Conservation (phyloP, 495 filamentous ascomycete species). For the Penicillium cataractarum region DNA sequence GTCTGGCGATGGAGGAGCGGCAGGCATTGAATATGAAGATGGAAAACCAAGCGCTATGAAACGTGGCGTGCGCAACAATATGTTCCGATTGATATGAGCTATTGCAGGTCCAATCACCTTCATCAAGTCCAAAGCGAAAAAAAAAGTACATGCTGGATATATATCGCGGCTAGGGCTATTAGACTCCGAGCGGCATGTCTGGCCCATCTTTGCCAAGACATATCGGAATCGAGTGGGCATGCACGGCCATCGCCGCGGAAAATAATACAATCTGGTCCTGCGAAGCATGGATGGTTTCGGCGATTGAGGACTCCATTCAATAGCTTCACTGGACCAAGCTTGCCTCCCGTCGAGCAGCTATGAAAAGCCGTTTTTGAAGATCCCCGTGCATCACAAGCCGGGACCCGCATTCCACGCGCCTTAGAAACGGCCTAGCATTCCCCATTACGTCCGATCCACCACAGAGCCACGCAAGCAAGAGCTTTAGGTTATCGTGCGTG, state of each 20-base stretch:
- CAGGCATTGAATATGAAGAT: conserved; percentile 81
- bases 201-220: background rate
- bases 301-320: background rate
- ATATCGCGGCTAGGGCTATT: background rate
- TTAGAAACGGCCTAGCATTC: conserved; percentile 15
- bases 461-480: conserved; percentile 22
- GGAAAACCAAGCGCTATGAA: conserved; percentile 78
- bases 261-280: too few relatives aligned
- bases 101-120: background rate
- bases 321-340: background rate
- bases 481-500: background rate
- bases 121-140: conserved; percentile 2
- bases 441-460: conserved; percentile 14
- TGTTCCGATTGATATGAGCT: conserved; percentile 69
- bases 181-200: background rate
- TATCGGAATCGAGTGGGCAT: background rate
- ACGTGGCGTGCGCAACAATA: conserved; percentile 73
- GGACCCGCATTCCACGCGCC: conserved; percentile 13
- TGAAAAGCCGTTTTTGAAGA: background rate
- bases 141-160: background rate
- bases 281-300: background rate
- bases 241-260: background rate
- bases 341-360: background rate
- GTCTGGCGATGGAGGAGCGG: conserved; percentile 72
- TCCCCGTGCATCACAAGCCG: conserved; percentile 1